These are phyloP conservation scores for Verticillium alfalfae DNA, from an alignment of 2,329 filamentous ascomycete species.

Conservation along the genomic window DNA sequence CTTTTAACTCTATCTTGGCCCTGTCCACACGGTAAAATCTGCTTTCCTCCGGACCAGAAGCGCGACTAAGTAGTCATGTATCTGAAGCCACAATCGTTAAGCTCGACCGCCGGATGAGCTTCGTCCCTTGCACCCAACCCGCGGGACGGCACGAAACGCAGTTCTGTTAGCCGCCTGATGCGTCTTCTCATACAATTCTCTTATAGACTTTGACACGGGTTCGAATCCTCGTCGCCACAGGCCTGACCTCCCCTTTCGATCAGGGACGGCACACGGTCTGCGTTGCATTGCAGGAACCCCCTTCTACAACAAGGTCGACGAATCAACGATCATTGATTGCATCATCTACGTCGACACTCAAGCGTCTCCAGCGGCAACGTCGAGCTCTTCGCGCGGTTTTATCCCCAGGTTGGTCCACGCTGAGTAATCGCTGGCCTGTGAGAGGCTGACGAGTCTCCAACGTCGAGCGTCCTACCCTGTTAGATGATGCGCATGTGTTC, in stretches of 20 bases:
- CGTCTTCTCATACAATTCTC: neutral
- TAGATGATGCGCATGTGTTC: conserved; percentile 4
- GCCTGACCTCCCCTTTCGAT: neutral
- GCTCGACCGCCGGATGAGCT: neutral
- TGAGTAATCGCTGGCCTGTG: conserved; percentile 19
- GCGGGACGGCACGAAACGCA: neutral
- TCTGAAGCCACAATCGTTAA: too few relatives aligned
- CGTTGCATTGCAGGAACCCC: neutral
- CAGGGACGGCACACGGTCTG: neutral
- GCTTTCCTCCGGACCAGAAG: neutral
- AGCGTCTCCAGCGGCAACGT: neutral
- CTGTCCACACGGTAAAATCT: neutral
- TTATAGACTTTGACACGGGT: neutral
- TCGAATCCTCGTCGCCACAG: neutral
- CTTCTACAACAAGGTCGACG: conserved; percentile 2
- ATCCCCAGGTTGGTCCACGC: conserved; percentile 5
- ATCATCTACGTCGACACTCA: conserved; percentile 6
- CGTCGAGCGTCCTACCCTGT: conserved; percentile 2
- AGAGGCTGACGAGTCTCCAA: conserved; percentile 12
- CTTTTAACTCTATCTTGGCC: neutral
- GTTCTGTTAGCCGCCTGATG: neutral
- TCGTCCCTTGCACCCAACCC: neutral
- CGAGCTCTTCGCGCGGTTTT: neutral
- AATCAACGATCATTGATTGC: conserved; percentile 12
- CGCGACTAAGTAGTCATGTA: too few relatives aligned